Conservation (phyloP, 768 basidiomycete genomes). For the Phanerochaete carnosa region DNA sequence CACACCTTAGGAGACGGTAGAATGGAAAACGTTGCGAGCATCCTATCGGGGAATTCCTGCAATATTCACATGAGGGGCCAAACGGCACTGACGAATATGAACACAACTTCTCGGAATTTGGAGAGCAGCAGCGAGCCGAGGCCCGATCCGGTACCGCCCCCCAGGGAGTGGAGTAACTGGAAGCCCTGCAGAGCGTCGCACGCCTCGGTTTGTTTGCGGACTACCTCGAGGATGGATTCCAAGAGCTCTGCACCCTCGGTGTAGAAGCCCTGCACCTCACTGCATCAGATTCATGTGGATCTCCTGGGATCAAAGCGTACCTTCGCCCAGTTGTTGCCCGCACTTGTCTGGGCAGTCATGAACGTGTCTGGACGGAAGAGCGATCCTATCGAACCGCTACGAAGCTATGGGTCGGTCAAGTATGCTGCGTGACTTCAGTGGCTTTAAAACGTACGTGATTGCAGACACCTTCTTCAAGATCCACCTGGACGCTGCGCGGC, state of each 20-base stretch:
- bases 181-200: constrained; percentile 91
- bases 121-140: constrained; percentile 77
- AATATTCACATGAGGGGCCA: constrained; percentile 27
- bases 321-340: constrained; percentile 97
- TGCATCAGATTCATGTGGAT: background rate
- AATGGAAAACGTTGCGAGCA: constrained; percentile 51
- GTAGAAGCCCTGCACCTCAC: constrained; percentile 51
- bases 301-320: constrained; percentile 22
- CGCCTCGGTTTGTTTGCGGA: constrained; percentile 75
- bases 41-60: constrained; percentile 54
- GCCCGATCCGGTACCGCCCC: constrained; percentile 89
- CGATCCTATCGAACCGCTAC: constrained; percentile 62
- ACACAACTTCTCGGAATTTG: constrained; percentile 73
- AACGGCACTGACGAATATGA: constrained; percentile 4
- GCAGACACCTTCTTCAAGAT: constrained; percentile 86
- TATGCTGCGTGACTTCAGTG: background rate
- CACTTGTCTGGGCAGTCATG: constrained; percentile 56
- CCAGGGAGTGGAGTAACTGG: constrained; percentile 85
- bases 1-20: constrained; percentile 56
- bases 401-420: constrained; percentile 41
- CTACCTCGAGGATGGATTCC: constrained; percentile 78
- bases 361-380: constrained; percentile 90
- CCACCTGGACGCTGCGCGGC: constrained; percentile 85
- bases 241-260: constrained; percentile 96
- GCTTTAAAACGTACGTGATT: constrained; percentile 51